Conservation (phyloP, 192 early-diverging fungal genomes). For the Coemansia sp. region DNA sequence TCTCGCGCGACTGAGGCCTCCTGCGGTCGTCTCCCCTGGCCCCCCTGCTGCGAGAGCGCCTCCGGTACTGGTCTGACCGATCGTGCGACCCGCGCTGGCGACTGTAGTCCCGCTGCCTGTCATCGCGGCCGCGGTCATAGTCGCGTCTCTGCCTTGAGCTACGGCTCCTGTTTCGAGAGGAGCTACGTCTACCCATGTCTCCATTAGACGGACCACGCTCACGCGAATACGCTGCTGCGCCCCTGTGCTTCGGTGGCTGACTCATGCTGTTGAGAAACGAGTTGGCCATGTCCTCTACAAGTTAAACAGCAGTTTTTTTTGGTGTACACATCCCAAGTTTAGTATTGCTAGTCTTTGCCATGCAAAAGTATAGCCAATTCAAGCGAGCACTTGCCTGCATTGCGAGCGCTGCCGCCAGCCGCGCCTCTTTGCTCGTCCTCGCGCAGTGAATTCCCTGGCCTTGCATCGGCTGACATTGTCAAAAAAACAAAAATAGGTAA, state of each 20-base stretch:
- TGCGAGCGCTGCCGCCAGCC: slow-evolving; percentile 2
- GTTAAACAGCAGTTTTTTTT: neutral
- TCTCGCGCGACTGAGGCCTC: slow-evolving; percentile 42
- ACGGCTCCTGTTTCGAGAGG: slow-evolving; percentile 46
- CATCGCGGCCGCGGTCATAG: slow-evolving; percentile 58
- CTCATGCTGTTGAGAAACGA: slow-evolving; percentile 47
- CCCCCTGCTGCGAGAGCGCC: slow-evolving; percentile 56
- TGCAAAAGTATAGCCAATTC: no score
- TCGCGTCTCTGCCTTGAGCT: slow-evolving; percentile 55
- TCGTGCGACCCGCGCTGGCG: slow-evolving; percentile 29
- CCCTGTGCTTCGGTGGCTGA: slow-evolving; percentile 14
- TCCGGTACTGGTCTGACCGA: slow-evolving; percentile 45
- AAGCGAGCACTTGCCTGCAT: slow-evolving; percentile 22
- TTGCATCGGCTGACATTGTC: neutral
- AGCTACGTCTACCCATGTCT: slow-evolving; percentile 14
- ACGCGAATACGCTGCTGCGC: slow-evolving; percentile 2
- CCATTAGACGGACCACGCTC: slow-evolving; percentile 1
- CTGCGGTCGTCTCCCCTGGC: slow-evolving; percentile 11
- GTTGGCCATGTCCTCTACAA: slow-evolving; percentile 24
- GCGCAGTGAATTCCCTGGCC: neutral
- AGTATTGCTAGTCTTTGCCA: neutral
- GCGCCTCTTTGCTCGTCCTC: slow-evolving; percentile 2
- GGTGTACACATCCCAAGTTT: no score
- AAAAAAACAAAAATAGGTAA: no score
- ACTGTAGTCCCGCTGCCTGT: slow-evolving; percentile 55